Conservation (phyloP, 73 alveolate genomes). For the Paramecium bursaria region DNA sequence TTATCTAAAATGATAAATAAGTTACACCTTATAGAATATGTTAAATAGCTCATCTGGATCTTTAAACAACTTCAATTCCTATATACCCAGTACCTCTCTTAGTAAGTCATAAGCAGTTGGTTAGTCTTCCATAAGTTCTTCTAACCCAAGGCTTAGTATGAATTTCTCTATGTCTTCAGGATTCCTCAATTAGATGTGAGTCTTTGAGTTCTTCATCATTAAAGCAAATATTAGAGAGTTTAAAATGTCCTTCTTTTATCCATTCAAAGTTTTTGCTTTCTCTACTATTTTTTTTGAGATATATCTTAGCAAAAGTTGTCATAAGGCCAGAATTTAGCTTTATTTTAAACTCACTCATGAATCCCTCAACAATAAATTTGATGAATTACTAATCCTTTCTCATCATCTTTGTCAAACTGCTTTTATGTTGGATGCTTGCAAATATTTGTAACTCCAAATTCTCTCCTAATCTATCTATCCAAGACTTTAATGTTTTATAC, state of each 20-base stretch:
- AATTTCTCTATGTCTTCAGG: slow-evolving; percentile 29
- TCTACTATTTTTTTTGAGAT: not conserved
- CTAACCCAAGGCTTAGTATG: slow-evolving; percentile 1
- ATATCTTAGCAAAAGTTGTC: not conserved
- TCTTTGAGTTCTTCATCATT: not conserved
- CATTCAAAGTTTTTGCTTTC: not conserved
- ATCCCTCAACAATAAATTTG: slow-evolving; percentile 43
- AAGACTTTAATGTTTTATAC: too few species aligned
- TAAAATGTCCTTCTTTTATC: not conserved
- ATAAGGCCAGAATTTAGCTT: not conserved
- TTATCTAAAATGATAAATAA: not conserved
- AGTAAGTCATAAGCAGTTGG: slow-evolving; percentile 35
- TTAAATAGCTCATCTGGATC: not conserved
- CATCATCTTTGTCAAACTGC: slow-evolving; percentile 40
- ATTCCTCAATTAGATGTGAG: slow-evolving; percentile 28
- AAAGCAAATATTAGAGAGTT: slow-evolving; percentile 9
- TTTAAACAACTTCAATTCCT: slow-evolving; percentile 7
- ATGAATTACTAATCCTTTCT: slow-evolving; percentile 25
- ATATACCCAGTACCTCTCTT: not conserved
- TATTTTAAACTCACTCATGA: not conserved
- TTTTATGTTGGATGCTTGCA: not conserved
- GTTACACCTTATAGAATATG: not conserved
- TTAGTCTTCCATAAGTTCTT: slow-evolving; percentile 14
- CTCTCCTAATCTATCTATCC: not conserved
- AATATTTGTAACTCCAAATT: not conserved